phyloP scores from a whole-genome alignment of 2,329 filamentous ascomycete species.

The Paramyrothecium sp. region DNA sequence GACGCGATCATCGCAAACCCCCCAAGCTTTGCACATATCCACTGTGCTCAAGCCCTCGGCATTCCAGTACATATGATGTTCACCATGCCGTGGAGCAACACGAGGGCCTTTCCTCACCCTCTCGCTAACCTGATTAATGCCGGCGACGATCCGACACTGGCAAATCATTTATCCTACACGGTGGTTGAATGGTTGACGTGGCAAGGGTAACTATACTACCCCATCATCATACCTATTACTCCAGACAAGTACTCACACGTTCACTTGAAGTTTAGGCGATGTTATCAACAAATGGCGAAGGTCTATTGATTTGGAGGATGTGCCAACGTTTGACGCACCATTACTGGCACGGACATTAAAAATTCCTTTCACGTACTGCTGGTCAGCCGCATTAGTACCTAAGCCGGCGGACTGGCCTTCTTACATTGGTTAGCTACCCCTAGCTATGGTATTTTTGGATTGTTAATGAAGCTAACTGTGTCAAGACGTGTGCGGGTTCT shows the following conservation, averaged over 20 bases:
- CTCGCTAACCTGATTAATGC: slow-evolving; percentile 32
- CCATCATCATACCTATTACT: not conserved
- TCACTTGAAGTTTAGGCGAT: slow-evolving; percentile 51
- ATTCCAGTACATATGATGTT: not conserved
- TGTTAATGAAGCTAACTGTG: slow-evolving; percentile 29
- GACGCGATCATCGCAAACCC: not conserved
- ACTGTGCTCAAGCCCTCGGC: not conserved
- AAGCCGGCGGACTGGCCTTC: slow-evolving; percentile 65
- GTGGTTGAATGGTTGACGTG: slow-evolving; percentile 70
- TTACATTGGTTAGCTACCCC: slow-evolving; percentile 42
- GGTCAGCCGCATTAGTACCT: slow-evolving; percentile 66
- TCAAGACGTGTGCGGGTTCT: slow-evolving; percentile 19
- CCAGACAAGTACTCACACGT: not conserved
- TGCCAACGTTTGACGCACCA: slow-evolving; percentile 61
- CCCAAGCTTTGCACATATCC: not conserved
- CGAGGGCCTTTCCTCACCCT: slow-evolving; percentile 29
- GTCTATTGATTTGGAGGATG: not conserved
- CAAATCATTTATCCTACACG: not conserved
- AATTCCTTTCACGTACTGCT: slow-evolving; percentile 77
- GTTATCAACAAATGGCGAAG: slow-evolving; percentile 51
- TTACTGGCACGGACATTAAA: slow-evolving; percentile 64
- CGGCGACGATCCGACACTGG: not conserved
- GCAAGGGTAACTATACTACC: slow-evolving; percentile 49
- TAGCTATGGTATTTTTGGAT: slow-evolving; percentile 54
- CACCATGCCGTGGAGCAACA: slow-evolving; percentile 69